These are phyloP conservation scores for Wakefieldia striispora DNA, from an alignment of 768 basidiomycete genomes.

Conservation along the genomic window DNA sequence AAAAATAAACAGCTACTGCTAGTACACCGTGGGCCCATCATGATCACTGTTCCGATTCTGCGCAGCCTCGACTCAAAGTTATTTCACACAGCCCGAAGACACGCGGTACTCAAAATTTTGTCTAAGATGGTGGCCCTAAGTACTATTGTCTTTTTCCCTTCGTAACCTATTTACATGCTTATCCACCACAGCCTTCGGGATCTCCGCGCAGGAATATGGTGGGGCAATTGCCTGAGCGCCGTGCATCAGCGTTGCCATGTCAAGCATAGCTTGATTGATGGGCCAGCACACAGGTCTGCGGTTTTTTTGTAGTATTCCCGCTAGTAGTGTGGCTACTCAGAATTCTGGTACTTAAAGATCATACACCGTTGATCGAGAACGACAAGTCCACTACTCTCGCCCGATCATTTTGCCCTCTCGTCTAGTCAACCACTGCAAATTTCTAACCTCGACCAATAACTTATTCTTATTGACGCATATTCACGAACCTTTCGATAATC, in stretches of 20 bases:
- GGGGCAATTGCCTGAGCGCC: not conserved
- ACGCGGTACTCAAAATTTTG: no score
- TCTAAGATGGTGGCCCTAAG: no score
- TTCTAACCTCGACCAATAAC: not conserved
- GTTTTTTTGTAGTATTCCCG: not conserved
- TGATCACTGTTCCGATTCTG: no score
- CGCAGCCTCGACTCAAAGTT: no score
- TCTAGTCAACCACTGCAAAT: not conserved
- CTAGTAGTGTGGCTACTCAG: not conserved
- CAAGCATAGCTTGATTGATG: slow-evolving; percentile 11
- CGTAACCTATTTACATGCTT: no score
- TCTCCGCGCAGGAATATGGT: not conserved
- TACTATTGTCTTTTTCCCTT: no score
- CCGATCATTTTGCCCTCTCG: not conserved
- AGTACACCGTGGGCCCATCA: no score
- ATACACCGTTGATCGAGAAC: no score
- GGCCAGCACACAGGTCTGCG: not conserved
- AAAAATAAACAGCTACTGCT: no score
- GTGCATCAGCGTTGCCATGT: slow-evolving; percentile 1
- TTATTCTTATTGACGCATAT: not conserved
- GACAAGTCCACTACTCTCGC: not conserved
- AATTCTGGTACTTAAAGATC: slow-evolving; percentile 6
- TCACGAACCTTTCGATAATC: slow-evolving; percentile 1
- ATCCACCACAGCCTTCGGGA: not conserved
- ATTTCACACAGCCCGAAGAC: no score